Conservation (phyloP, 2,329 filamentous ascomycete genomes). For the Alternaria sp. region DNA sequence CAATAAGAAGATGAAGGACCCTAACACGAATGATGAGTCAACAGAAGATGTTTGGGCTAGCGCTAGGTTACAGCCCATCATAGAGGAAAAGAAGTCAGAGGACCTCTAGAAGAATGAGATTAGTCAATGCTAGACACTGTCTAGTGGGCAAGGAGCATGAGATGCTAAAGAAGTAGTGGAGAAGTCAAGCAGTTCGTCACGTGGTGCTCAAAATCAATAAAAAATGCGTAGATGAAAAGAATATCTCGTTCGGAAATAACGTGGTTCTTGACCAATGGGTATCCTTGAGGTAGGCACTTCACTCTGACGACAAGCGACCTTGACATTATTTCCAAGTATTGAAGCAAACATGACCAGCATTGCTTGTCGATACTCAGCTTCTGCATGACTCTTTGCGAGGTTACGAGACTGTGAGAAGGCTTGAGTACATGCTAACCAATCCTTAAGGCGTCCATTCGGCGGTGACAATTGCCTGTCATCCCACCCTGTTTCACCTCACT, state of each 20-base stretch:
- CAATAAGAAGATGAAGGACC: background rate
- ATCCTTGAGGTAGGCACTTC: background rate
- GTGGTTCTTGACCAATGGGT: background rate
- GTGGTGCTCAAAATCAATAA: background rate
- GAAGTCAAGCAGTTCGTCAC: background rate
- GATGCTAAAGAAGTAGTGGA: background rate
- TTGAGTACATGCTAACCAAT: background rate
- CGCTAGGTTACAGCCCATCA: background rate
- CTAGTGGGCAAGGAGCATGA: background rate
- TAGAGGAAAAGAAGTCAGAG: background rate
- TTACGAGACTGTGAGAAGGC: background rate
- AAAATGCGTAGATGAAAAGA: background rate
- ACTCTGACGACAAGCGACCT: background rate
- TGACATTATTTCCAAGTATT: background rate
- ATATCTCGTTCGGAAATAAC: background rate
- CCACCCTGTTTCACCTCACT: background rate
- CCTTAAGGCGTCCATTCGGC: background rate
- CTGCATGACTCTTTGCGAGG: background rate
- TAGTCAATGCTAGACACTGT: background rate
- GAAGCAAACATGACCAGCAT: background rate
- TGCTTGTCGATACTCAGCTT: background rate
- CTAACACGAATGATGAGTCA: background rate
- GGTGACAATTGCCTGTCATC: background rate
- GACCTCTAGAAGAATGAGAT: background rate
- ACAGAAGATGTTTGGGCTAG: background rate